Conservation (phyloP, 768 basidiomycete species). For the Mycena rebaudengoi region DNA sequence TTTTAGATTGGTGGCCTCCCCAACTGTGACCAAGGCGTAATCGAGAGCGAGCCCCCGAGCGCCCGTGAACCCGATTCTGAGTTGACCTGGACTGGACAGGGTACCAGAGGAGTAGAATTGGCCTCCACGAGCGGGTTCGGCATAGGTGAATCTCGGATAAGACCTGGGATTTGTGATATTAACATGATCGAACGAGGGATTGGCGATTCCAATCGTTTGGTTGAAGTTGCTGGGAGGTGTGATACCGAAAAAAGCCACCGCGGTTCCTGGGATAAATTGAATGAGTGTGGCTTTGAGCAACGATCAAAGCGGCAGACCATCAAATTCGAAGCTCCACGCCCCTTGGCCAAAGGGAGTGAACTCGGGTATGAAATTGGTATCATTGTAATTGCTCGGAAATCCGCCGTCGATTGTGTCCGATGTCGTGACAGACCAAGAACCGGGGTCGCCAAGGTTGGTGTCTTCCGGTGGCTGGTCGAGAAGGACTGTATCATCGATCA, state of each 20-base stretch:
- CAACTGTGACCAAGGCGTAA: conserved; percentile 18
- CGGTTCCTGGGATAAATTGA: background rate
- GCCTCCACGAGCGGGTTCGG: background rate
- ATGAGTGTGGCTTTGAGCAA: background rate
- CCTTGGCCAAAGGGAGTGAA: background rate
- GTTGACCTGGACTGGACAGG: background rate
- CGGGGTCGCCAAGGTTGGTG: background rate
- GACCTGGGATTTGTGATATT: background rate
- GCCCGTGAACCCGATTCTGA: background rate
- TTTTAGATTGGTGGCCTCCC: background rate
- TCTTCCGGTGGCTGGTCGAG: background rate
- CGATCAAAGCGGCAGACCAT: background rate
- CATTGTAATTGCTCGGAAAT: conserved; percentile 4
- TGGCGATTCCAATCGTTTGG: conserved; percentile 6
- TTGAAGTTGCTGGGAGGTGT: background rate
- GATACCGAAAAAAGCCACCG: conserved; percentile 4
- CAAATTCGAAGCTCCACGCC: background rate
- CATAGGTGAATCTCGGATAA: background rate
- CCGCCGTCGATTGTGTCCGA: background rate
- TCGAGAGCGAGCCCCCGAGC: conserved; percentile 4
- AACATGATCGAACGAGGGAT: background rate
- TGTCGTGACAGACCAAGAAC: background rate
- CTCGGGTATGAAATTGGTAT: conserved; percentile 2
- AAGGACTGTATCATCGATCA: background rate
- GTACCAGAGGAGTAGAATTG: background rate